These are phyloP conservation scores for Pichia manshurica DNA, from an alignment of 805 yeast genomes.

Conservation along the genomic window DNA sequence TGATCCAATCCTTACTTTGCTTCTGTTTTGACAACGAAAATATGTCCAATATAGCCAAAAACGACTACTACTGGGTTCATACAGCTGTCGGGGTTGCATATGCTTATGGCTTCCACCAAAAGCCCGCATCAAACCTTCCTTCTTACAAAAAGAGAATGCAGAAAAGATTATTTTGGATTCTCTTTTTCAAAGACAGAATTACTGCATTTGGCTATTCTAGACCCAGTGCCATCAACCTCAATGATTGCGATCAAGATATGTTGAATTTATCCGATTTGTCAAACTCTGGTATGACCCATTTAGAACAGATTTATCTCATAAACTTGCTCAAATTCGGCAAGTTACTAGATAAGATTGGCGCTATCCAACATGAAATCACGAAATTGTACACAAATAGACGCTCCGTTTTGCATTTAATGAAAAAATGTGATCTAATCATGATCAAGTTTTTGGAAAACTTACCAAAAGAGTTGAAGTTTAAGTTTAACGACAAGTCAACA, in stretches of 20 bases:
- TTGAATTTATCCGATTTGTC: conserved; percentile 58
- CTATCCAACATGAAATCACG: conserved; percentile 65
- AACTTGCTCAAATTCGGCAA: conserved; percentile 62
- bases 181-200: conserved; percentile 64
- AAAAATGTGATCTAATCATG: conserved; percentile 68
- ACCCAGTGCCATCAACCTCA: conserved; percentile 61
- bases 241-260: conserved; percentile 76
- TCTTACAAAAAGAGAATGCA: conserved; percentile 23
- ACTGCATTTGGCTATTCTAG: conserved; percentile 71
- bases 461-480: conserved; percentile 57
- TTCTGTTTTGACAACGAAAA: conserved; percentile 23
- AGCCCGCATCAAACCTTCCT: conserved; percentile 10
- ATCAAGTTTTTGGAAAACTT: conserved; percentile 69
- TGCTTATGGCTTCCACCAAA: conserved; percentile 69
- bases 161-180: conserved; percentile 57
- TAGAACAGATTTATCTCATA: conserved; percentile 53
- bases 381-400: conserved; percentile 48
- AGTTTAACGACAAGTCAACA: conserved; percentile 46
- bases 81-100: conserved; percentile 68
- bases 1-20: conserved; percentile 50
- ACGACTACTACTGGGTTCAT: conserved; percentile 69
- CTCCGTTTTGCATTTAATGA: conserved; percentile 36
- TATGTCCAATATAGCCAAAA: conserved; percentile 38
- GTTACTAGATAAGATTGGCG: conserved; percentile 61
- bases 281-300: conserved; percentile 44